Base-by-base conservation (phyloP, 352 stramenopile species). In the Globisporangium okanoganense region DNA sequence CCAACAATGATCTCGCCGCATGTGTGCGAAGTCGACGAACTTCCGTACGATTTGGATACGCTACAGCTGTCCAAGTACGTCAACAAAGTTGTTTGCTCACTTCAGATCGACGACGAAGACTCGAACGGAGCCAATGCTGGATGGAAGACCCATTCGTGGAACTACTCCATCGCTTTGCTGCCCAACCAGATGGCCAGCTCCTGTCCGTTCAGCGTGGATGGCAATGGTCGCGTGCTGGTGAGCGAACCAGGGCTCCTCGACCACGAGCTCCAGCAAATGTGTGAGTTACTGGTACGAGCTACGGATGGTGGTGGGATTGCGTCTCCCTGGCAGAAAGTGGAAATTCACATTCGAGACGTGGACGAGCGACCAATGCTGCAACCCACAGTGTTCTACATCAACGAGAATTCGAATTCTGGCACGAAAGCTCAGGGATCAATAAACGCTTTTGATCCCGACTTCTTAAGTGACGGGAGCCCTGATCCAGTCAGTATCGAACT, bases 71-170 rank as follows among this genome's bases (percentile, higher is more conserved):
- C 22, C 8, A 48, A 29, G n/a, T 48, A n/a, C n/a, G 22, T n/a
- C 20, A 55, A 48, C 16, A 52, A 27, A 14, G 47, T 44, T 6
- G 56, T 62, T 43, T 62, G 56, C 14, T 3, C 35, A 4, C 44
- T 62, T 7, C 56, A 56, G 29, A 24, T 56, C 33, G 29, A 18
- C 16, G 56, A 62, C 24, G 45, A 62, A 47, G 56, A 62, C 43
- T 16, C 20, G 0, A 9, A 10, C 9, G 33, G 56, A 3, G 20
- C 29, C 0, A 54, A 44, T 13, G 5, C n/a, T 18, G 9, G 5
- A 20, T 62, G 56, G 56, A 27, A 43, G 25, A 49, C 56, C 5
- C 56, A 62, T 18, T 14, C 22, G 27, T 62, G 56, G 56, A 56
- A 6, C 13, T 62, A 49, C 22, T 40, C 29, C 3, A 18, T 25